These are phyloP conservation scores for Trichoderma breve DNA, from an alignment of 2,329 filamentous ascomycete genomes.

Conservation along the genomic window DNA sequence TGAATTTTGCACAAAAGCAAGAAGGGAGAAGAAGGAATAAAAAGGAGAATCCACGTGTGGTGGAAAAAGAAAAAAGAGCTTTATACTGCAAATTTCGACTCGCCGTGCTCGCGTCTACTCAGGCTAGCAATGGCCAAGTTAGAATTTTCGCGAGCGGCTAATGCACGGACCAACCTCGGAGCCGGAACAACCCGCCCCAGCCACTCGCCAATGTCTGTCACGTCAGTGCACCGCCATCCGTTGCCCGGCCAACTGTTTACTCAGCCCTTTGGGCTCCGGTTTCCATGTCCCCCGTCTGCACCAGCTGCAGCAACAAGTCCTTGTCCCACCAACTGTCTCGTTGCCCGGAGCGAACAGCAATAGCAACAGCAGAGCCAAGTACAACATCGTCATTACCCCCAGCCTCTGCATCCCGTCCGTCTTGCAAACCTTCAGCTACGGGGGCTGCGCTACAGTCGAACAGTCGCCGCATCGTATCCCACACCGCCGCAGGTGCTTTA, in stretches of 20 bases:
- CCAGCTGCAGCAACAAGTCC: conserved; percentile 22
- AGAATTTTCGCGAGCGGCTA: conserved; percentile 11
- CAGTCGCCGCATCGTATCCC: not conserved
- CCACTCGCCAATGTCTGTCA: conserved; percentile 5
- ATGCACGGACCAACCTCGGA: conserved; percentile 15
- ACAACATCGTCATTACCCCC: conserved; percentile 20
- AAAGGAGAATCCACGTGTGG: conserved; percentile 30
- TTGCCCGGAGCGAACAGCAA: conserved; percentile 22
- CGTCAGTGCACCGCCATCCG: conserved; percentile 22
- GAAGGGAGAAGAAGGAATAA: conserved; percentile 17
- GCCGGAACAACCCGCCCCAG: conserved; percentile 5
- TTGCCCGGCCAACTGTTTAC: conserved; percentile 40
- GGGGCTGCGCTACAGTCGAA: conserved; percentile 9
- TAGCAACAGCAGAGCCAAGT: conserved; percentile 9
- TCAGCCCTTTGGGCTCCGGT: conserved; percentile 24
- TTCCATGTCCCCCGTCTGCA: conserved; percentile 7
- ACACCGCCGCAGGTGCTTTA: conserved; percentile 10
- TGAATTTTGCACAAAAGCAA: conserved; percentile 3
- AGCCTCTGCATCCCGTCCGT: not conserved
- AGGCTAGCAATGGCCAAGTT: not conserved
- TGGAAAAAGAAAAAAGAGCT: conserved; percentile 29
- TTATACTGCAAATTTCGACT: not conserved
- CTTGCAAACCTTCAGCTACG: conserved; percentile 4
- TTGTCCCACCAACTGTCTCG: conserved; percentile 23
- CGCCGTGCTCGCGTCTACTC: conserved; percentile 4